Evolutionary conservation across 2,329 filamentous ascomycete species (phyloP).

Genomic region (Clonostachys rosea): DNA sequence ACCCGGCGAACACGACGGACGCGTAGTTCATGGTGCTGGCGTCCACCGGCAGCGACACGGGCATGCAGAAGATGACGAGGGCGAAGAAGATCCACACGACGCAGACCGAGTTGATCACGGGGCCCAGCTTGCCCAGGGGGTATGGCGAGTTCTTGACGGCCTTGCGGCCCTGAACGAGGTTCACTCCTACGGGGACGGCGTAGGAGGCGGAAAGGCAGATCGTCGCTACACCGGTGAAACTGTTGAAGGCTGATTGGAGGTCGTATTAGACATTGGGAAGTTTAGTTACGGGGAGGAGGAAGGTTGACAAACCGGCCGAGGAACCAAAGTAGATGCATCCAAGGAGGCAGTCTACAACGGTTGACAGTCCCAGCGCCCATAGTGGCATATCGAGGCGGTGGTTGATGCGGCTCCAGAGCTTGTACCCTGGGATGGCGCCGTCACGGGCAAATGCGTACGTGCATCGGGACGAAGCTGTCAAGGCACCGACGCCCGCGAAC

Average conservation of each 20-base stretch:
- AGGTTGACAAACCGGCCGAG: slow-evolving; percentile 32
- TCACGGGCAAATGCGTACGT: slow-evolving; percentile 75
- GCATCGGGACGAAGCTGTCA: slow-evolving; percentile 70
- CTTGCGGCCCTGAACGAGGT: slow-evolving; percentile 60
- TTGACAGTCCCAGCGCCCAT: slow-evolving; percentile 64
- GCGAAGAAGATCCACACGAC: slow-evolving; percentile 68
- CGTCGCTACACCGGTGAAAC: slow-evolving; percentile 75
- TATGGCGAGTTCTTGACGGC: slow-evolving; percentile 62
- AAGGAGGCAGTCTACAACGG: slow-evolving; percentile 63
- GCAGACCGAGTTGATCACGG: slow-evolving; percentile 61
- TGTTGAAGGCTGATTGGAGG: slow-evolving; percentile 57
- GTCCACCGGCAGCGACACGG: slow-evolving; percentile 52
- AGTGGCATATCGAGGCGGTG: slow-evolving; percentile 64
- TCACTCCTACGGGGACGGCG: slow-evolving; percentile 70
- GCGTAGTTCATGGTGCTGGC: slow-evolving; percentile 62
- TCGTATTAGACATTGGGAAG: too few species aligned
- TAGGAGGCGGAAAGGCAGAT: slow-evolving; percentile 75
- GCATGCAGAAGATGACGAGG: slow-evolving; percentile 74
- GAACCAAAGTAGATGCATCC: slow-evolving; percentile 79
- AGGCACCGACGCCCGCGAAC: slow-evolving; percentile 70
- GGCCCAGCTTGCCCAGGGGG: slow-evolving; percentile 66
- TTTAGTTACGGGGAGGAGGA: too few species aligned
- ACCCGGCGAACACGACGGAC: slow-evolving; percentile 60
- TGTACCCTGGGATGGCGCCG: slow-evolving; percentile 67
- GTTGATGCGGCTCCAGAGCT: slow-evolving; percentile 63